phyloP scores from a whole-genome alignment of 495 filamentous ascomycete species.

The Staphylotrichum tortipilum region DNA sequence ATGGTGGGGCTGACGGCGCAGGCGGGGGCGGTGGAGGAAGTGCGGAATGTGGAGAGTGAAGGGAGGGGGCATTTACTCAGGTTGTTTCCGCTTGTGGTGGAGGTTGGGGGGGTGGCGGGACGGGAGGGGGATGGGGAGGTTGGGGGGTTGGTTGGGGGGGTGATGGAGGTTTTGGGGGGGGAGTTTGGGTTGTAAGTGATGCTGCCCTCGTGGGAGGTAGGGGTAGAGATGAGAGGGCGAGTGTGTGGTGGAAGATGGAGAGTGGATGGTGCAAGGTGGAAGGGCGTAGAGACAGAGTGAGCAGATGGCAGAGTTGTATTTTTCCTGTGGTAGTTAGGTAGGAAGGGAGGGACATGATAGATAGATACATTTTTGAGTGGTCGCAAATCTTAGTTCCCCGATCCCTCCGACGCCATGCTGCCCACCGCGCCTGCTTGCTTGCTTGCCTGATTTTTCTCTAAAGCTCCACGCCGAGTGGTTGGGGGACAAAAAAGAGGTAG shows the following conservation, averaged over 20 bases:
- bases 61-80: constrained; percentile 63
- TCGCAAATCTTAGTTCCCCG: too few species aligned
- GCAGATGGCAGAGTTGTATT: too few species aligned
- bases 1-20: constrained; percentile 61
- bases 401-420: constrained; percentile 1
- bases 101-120: constrained; percentile 59
- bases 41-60: constrained; percentile 45
- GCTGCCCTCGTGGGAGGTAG: too few species aligned
- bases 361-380: neutral
- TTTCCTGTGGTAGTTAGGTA: too few species aligned
- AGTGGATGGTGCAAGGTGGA: neutral
- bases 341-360: too few species aligned
- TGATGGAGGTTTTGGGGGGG: constrained; percentile 57
- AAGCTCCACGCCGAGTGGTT: neutral
- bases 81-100: constrained; percentile 72
- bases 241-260: neutral
- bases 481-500: neutral
- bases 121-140: constrained; percentile 55
- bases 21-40: constrained; percentile 60
- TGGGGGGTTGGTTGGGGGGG: constrained; percentile 45
- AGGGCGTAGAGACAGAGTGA: too few species aligned
- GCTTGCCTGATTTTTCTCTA: constrained; percentile 1
- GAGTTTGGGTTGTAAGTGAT: constrained; percentile 50
- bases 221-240: neutral
- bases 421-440: neutral